Evolutionary conservation across 257 asterid species (phyloP).

Genomic region (Phtheirospermum japonicum): DNA sequence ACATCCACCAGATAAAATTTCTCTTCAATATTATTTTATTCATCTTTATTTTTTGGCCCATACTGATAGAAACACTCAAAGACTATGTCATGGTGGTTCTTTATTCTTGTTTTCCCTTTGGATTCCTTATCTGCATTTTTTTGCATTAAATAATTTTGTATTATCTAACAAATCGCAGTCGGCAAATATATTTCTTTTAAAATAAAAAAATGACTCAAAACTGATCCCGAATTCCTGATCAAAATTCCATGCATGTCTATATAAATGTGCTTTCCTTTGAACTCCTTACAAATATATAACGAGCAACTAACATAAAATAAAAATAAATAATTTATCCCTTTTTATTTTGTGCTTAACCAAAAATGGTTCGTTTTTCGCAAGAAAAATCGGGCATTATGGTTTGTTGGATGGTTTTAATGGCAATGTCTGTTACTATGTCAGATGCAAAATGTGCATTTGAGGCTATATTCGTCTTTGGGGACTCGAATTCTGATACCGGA

Average conservation of each 20-base stretch:
- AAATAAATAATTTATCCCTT: neutral
- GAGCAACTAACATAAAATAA: neutral
- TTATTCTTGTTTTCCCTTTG: neutral
- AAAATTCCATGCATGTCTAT: neutral
- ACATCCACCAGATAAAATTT: neutral
- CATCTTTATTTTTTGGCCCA: neutral
- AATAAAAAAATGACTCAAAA: neutral
- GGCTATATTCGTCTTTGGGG: conserved; percentile 28
- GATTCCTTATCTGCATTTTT: no score
- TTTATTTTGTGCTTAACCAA: no score
- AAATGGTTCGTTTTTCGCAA: neutral
- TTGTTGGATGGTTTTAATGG: neutral
- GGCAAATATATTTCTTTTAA: neutral
- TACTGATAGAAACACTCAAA: neutral
- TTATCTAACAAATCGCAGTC: neutral
- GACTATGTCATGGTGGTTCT: conserved; percentile 23
- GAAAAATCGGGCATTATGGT: neutral
- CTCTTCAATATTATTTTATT: neutral
- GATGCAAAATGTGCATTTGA: conserved; percentile 22
- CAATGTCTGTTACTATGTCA: neutral
- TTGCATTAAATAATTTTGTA: conserved; percentile 1
- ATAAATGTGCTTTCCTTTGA: neutral
- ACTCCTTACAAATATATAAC: neutral
- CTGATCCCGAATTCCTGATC: neutral
- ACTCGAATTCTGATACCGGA: conserved; percentile 30